A percentile compares a stretch with the other conserved stretches of the same genome.
These are phyloP conservation scores for Solanum bukasovii DNA, from an alignment of 257 asterid genomes.

Conservation along the genomic window DNA sequence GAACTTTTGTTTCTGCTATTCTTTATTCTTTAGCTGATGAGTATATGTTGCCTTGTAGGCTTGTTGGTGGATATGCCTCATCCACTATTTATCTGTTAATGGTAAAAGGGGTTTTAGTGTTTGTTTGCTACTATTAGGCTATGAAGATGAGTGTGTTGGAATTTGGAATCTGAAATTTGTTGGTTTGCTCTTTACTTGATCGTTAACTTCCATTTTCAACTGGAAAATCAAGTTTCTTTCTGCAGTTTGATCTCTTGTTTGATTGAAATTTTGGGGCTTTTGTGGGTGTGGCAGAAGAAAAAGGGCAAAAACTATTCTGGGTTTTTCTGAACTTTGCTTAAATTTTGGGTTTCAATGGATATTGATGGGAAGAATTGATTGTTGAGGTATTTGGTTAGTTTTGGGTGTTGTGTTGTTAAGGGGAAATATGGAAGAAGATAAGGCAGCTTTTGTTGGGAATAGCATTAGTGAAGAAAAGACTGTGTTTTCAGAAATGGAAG, in stretches of 20 bases:
- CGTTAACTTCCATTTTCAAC: background rate
- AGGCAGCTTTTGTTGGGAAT: conserved; percentile 1
- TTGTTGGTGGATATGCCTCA: background rate
- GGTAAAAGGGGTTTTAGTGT: background rate
- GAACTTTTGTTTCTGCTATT: background rate
- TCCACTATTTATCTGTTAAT: background rate
- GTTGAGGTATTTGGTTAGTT: background rate
- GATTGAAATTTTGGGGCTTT: background rate
- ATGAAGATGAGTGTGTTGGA: background rate
- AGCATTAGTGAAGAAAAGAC: conserved; percentile 6
- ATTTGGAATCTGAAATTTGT: background rate
- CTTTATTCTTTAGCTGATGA: background rate
- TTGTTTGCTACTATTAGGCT: background rate
- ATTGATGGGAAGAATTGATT: background rate
- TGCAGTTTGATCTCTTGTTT: background rate
- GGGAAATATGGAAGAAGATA: conserved; percentile 15
- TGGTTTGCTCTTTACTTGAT: background rate
- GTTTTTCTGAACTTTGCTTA: background rate
- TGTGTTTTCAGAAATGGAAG: conserved; percentile 47
- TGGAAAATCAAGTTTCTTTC: background rate
- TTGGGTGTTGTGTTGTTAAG: background rate
- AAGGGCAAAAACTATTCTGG: background rate
- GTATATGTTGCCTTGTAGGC: background rate
- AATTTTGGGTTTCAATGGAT: background rate
- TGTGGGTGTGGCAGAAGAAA: background rate